These are phyloP conservation scores for Epichloe sylvatica DNA, from an alignment of 2,329 filamentous ascomycete species.

Conservation along the genomic window DNA sequence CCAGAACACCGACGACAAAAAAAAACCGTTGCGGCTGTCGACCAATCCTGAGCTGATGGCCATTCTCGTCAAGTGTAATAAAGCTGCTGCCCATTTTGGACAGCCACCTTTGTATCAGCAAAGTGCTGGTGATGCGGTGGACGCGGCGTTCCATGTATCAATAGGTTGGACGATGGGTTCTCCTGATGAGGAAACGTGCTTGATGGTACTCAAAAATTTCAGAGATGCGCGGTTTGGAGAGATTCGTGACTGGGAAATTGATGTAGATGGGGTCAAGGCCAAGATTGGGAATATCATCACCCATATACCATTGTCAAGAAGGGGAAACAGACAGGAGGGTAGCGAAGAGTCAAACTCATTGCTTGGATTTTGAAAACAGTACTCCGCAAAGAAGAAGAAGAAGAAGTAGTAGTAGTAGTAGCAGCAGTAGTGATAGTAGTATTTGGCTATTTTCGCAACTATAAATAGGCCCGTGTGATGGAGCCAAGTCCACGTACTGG, in stretches of 20 bases:
- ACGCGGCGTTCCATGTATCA: constrained; percentile 64
- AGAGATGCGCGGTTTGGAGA: constrained; percentile 12
- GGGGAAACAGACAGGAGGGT: not conserved
- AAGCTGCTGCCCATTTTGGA: constrained; percentile 39
- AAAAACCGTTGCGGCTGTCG: not conserved
- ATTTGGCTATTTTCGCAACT: too few species aligned
- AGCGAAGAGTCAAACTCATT: constrained; percentile 3
- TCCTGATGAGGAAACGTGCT: constrained; percentile 28
- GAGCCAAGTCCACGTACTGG: too few species aligned
- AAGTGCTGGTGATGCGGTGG: constrained; percentile 12
- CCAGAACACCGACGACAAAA: constrained; percentile 11
- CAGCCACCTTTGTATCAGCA: constrained; percentile 58
- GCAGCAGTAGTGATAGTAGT: too few species aligned
- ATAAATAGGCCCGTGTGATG: too few species aligned
- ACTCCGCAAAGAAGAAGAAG: too few species aligned
- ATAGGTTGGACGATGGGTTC: constrained; percentile 66
- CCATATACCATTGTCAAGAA: constrained; percentile 25
- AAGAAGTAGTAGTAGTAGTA: too few species aligned
- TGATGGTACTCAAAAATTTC: constrained; percentile 15
- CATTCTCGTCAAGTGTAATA: constrained; percentile 56
- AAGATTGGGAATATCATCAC: constrained; percentile 63
- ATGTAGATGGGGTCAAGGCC: constrained; percentile 49
- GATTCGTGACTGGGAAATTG: constrained; percentile 32
- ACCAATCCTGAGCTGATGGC: constrained; percentile 40
- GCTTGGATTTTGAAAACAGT: constrained; percentile 4